Conservation (phyloP, 192 early-diverging fungal species). For the Coemansia sp. region DNA sequence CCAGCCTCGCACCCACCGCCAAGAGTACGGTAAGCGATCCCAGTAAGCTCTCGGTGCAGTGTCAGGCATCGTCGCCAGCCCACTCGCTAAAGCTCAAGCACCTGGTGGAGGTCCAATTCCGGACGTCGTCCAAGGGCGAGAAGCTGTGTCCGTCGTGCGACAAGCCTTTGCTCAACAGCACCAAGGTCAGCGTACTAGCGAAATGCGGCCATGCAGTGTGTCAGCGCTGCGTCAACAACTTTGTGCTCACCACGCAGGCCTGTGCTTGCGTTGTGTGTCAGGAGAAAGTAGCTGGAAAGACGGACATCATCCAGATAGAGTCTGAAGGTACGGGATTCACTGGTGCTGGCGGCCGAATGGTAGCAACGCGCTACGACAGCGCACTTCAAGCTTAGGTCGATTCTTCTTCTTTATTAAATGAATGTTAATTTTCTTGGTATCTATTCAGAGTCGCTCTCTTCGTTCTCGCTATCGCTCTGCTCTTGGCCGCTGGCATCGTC, state of each 20-base stretch:
- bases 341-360: slow-evolving; percentile 49
- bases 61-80: slow-evolving; percentile 21
- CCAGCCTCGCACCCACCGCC: slow-evolving; percentile 36
- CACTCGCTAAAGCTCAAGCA: slow-evolving; percentile 40
- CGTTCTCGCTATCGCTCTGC: neutral
- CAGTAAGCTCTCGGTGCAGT: slow-evolving; percentile 16
- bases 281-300: neutral
- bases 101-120: slow-evolving; percentile 34
- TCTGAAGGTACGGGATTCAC: slow-evolving; percentile 53
- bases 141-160: slow-evolving; percentile 55
- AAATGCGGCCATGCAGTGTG: slow-evolving; percentile 52
- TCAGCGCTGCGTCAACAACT: slow-evolving; percentile 45
- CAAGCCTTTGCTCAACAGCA: slow-evolving; percentile 39
- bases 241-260: slow-evolving; percentile 24
- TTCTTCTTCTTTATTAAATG: neutral
- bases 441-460: slow-evolving; percentile 2
- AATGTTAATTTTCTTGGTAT: neutral
- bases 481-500: slow-evolving; percentile 3
- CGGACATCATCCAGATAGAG: slow-evolving; percentile 24
- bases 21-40: slow-evolving; percentile 20
- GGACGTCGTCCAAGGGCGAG: slow-evolving; percentile 13
- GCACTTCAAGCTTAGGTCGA: slow-evolving; percentile 38
- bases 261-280: slow-evolving; percentile 52
- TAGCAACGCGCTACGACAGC: slow-evolving; percentile 42
- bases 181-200: slow-evolving; percentile 39